These are phyloP conservation scores for Nannizziopsis arthrosporioides DNA, from an alignment of 2,329 filamentous ascomycete species.

Conservation along the genomic window DNA sequence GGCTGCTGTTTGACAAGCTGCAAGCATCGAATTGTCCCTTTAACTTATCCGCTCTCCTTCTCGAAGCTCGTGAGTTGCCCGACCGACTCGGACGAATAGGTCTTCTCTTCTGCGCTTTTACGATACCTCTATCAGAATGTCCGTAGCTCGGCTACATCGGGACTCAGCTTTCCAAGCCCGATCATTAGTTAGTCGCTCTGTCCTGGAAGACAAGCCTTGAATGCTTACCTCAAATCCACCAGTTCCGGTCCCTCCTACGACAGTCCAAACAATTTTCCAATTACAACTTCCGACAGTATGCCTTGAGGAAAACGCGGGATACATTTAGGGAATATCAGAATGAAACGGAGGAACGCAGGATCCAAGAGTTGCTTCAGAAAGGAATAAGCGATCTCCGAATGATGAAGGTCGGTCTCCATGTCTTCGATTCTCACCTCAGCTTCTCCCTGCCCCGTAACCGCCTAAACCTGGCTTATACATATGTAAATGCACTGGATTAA, in stretches of 20 bases:
- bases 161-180: constrained; percentile 38
- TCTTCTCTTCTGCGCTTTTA: not conserved
- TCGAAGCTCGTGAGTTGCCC: too few species aligned
- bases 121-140: constrained; percentile 26
- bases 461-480: not conserved
- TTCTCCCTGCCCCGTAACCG: not conserved
- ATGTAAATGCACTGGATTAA: constrained; percentile 4
- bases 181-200: constrained; percentile 31
- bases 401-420: constrained; percentile 60
- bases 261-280: constrained; percentile 76
- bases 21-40: not conserved
- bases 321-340: constrained; percentile 70
- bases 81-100: too few species aligned
- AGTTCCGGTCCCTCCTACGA: constrained; percentile 89
- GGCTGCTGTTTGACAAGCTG: not conserved
- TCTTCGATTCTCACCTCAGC: not conserved
- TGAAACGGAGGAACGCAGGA: constrained; percentile 59
- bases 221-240: constrained; percentile 3
- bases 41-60: not conserved
- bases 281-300: constrained; percentile 98
- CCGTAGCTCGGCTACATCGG: constrained; percentile 31
- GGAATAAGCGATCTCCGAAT: constrained; percentile 76
- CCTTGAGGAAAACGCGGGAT: constrained; percentile 78
- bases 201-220: not conserved
- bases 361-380: constrained; percentile 83